Evolutionary conservation across 768 basidiomycete genomes (phyloP).

Genomic region (Mycena pura): DNA sequence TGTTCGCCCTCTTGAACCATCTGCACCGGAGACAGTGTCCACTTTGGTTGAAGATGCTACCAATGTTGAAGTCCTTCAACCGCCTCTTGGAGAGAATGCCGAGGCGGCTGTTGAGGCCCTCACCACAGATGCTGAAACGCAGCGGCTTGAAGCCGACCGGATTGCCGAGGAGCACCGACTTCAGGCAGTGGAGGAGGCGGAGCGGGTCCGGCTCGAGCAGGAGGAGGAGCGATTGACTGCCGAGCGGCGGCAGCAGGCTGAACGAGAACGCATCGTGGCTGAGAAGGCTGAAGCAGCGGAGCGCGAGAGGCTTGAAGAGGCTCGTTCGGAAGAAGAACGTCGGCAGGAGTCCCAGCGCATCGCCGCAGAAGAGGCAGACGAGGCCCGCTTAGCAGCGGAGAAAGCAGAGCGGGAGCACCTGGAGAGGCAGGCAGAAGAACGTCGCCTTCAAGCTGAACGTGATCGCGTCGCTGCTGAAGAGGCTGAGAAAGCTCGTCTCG

Average conservation of each 20-base stretch:
- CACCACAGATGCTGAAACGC: no score
- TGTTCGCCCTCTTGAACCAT: neutral
- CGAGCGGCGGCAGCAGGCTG: conserved; percentile 2
- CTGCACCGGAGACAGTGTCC: neutral
- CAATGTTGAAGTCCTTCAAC: conserved; percentile 3
- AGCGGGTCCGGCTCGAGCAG: neutral
- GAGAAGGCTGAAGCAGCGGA: neutral
- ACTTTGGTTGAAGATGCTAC: conserved; percentile 12
- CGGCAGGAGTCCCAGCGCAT: neutral
- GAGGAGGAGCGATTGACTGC: neutral
- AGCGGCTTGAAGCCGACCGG: conserved; percentile 3
- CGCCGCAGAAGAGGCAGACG: neutral
- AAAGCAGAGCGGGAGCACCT: no score
- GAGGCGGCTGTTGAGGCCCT: neutral
- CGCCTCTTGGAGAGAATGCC: neutral
- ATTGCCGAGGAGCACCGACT: neutral
- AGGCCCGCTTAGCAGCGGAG: neutral
- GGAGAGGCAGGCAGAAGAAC: conserved; percentile 9
- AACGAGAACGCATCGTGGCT: conserved; percentile 6
- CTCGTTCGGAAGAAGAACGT: neutral
- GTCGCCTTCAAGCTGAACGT: conserved; percentile 5
- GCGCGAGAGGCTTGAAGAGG: neutral
- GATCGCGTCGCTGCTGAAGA: conserved; percentile 12
- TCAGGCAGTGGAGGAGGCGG: neutral
- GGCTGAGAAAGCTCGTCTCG: neutral